Base-by-base conservation (phyloP, 768 basidiomycete species). In the Mrakia frigida region DNA sequence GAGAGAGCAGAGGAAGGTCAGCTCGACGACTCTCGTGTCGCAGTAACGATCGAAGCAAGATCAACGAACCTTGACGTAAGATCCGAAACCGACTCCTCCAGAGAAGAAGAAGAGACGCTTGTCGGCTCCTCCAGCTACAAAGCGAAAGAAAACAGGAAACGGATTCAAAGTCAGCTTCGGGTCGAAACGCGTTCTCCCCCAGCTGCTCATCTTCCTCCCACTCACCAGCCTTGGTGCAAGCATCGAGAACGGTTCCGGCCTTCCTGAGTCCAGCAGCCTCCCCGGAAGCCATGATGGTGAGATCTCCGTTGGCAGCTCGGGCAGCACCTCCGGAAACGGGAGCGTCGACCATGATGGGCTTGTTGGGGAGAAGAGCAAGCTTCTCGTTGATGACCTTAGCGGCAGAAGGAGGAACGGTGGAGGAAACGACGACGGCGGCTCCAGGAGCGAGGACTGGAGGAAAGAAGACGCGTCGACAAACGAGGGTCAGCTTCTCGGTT, bases 301-400 rank as follows among this genome's bases (percentile, higher is more conserved):
- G 75, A 39, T 70, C 70, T 18, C 75, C 75, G 46, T 61, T 37
- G 46, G 75, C 75, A 21, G 75, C 75, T 46, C 75, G 69, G n/a
- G 59, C 53, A 6, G 75, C 63, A 18, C 75, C 75, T 18, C 75
- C 75, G 33, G 75, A 76, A 7, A 76, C 75, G 33, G 75, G 75
- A 18, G 70, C 70, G 70, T 76, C 75, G 50, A 76, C 70, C 16
- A 76, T 65, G 33, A 37, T 33, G 39, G 74, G 74, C 74, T 75
- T 75, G 74, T 70, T 75, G 52, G 50, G 39, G 11, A 75, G 74
- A 33, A 28, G 21, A 16, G 52, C 7, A 5, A 75, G 74, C 23
- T 53, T 39, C n/a, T 69, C 39, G 37, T 63, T 59, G 67, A 75
- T 65, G 25, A 56, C 52, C 28, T 69, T 41, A 16, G 69, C 67